These are phyloP conservation scores for Eucalyptus melliodora DNA, from an alignment of 345 rosid species.

Conservation along the genomic window DNA sequence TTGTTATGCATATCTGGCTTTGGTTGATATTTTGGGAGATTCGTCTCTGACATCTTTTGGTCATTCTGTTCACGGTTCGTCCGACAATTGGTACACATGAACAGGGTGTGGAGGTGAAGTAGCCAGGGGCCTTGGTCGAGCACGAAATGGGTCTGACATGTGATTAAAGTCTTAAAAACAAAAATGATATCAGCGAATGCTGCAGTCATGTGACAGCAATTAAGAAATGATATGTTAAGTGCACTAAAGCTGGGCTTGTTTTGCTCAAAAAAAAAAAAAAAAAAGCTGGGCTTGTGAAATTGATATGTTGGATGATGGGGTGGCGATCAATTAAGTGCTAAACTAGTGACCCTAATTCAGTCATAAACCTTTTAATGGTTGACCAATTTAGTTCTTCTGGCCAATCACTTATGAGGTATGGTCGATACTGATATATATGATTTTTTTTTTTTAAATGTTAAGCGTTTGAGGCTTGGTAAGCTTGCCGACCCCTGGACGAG, in stretches of 20 bases:
- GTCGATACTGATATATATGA: rapidly evolving
- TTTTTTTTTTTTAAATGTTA: not conserved
- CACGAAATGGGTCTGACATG: not conserved
- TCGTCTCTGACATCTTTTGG: not conserved
- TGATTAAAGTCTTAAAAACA: not conserved
- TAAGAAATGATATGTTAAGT: not conserved
- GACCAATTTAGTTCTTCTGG: rapidly evolving
- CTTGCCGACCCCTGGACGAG: rapidly evolving
- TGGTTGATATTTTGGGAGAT: too few species aligned
- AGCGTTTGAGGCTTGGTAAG: rapidly evolving
- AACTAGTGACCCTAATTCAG: rapidly evolving
- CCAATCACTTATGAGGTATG: too few species aligned
- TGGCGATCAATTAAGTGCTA: rapidly evolving
- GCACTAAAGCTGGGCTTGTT: not conserved
- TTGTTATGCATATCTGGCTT: too few species aligned
- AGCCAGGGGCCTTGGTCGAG: not conserved
- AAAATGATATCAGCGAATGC: not conserved
- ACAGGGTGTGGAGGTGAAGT: not conserved
- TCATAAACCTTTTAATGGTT: rapidly evolving
- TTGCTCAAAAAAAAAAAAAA: too few species aligned
- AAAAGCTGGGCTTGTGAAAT: not conserved
- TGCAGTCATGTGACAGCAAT: not conserved
- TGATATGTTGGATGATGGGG: not conserved
- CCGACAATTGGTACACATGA: not conserved
- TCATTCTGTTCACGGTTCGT: not conserved